Percentiles rank a stretch among this genome's conserved stretches.
Conservation (phyloP, 2,329 filamentous ascomycete species). For the Lizonia empirigonia region DNA sequence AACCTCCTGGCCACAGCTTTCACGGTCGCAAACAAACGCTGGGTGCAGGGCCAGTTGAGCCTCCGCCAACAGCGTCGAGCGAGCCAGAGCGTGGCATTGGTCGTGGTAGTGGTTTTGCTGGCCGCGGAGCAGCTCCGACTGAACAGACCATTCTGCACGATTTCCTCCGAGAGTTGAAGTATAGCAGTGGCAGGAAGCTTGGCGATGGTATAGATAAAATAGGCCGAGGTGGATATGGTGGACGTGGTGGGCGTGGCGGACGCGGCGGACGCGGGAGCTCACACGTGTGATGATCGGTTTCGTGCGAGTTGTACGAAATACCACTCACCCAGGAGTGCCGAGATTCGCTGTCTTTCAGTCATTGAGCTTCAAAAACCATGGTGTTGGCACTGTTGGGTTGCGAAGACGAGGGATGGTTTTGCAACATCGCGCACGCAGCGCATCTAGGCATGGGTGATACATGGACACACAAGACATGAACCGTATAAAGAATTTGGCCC, state of each 20-base stretch:
- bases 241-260: slow-evolving; percentile 1
- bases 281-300: neutral
- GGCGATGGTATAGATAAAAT: neutral
- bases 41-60: neutral
- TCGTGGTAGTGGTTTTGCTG: neutral
- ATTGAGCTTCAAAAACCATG: neutral
- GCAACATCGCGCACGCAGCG: neutral
- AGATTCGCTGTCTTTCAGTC: neutral
- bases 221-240: neutral
- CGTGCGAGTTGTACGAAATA: neutral
- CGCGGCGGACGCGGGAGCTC: neutral
- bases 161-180: neutral
- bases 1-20: neutral
- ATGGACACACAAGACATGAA: too few species aligned
- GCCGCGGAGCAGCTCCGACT: neutral
- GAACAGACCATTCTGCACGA: neutral
- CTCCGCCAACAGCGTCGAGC: neutral
- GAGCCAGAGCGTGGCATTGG: neutral
- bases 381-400: too few species aligned
- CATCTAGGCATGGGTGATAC: neutral
- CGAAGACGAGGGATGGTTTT: neutral
- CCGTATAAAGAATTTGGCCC: too few species aligned
- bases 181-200: neutral
- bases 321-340: neutral
- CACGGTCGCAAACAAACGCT: slow-evolving; percentile 1